Percentiles rank a stretch among this genome's conserved stretches.
Evolutionary conservation across 140 eudicot species (phyloP).

Genomic region (Anethum foeniculum): DNA sequence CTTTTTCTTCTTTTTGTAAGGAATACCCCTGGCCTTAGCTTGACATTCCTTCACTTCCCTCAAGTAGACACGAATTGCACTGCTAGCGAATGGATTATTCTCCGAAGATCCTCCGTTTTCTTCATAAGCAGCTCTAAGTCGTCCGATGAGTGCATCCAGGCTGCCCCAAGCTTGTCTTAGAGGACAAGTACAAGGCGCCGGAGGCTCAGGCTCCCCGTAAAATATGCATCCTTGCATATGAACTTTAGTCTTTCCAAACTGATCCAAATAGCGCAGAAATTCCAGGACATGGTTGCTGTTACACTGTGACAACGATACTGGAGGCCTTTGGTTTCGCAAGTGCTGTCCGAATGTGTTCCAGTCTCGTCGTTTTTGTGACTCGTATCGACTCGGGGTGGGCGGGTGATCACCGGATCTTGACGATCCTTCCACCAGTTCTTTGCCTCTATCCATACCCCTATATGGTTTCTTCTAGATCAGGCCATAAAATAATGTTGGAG

Average conservation of each 20-base stretch:
- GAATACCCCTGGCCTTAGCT: conserved; percentile 75
- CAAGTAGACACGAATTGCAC: conserved; percentile 48
- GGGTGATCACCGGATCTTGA: conserved; percentile 20
- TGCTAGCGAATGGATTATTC: conserved; percentile 71
- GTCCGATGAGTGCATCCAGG: conserved; percentile 68
- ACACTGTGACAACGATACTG: conserved; percentile 45
- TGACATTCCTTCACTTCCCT: conserved; percentile 74
- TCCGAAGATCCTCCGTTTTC: conserved; percentile 71
- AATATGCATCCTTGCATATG: conserved; percentile 63
- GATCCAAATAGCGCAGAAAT: conserved; percentile 57
- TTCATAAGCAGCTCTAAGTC: conserved; percentile 72
- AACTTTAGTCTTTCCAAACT: conserved; percentile 74
- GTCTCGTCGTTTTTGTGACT: conserved; percentile 72
- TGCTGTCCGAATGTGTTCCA: conserved; percentile 84
- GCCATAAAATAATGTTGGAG: conserved; percentile 4
- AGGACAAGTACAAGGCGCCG: conserved; percentile 69
- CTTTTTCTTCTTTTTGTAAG: conserved; percentile 72
- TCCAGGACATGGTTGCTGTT: conserved; percentile 61
- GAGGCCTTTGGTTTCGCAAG: conserved; percentile 56
- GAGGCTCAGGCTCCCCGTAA: conserved; percentile 75
- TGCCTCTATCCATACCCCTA: conserved; percentile 27
- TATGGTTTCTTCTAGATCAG: not conserved
- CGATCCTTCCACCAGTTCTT: conserved; percentile 26
- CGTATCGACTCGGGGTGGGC: conserved; percentile 63
- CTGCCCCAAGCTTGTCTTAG: conserved; percentile 85